A percentile compares a stretch with the other conserved stretches of the same genome.
Evolutionary conservation across 2,329 filamentous ascomycete genomes (phyloP).

Genomic region (Calonectria pteridis): DNA sequence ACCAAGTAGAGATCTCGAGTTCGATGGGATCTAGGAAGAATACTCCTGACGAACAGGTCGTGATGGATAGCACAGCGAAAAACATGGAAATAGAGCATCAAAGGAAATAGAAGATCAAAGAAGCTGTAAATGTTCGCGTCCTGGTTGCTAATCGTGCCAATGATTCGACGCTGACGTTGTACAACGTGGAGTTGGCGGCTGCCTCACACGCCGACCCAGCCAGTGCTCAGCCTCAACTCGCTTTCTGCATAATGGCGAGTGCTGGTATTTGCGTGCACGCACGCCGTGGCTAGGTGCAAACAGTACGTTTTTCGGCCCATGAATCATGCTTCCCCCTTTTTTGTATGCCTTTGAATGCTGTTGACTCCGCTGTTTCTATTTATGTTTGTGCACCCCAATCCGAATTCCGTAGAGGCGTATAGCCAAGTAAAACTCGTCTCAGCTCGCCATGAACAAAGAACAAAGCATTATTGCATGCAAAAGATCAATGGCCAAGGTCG

Average conservation of each 20-base stretch:
- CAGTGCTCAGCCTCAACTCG: background rate
- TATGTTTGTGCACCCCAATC: background rate
- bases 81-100: background rate
- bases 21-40: background rate
- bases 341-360: background rate
- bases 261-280: background rate
- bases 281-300: background rate
- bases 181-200: background rate
- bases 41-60: background rate
- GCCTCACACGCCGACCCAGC: background rate
- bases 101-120: background rate
- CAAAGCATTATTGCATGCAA: background rate
- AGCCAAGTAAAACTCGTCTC: background rate
- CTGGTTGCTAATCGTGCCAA: background rate
- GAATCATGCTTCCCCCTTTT: background rate
- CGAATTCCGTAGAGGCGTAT: too few relatives aligned
- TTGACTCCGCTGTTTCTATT: background rate
- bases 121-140: background rate
- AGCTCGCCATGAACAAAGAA: background rate
- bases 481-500: background rate
- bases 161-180: background rate
- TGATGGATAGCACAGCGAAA: background rate
- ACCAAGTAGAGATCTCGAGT: background rate
- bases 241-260: background rate
- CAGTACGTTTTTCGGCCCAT: background rate